phyloP scores from a whole-genome alignment of 208 protist genomes.

The Leptomonas seymouri region DNA sequence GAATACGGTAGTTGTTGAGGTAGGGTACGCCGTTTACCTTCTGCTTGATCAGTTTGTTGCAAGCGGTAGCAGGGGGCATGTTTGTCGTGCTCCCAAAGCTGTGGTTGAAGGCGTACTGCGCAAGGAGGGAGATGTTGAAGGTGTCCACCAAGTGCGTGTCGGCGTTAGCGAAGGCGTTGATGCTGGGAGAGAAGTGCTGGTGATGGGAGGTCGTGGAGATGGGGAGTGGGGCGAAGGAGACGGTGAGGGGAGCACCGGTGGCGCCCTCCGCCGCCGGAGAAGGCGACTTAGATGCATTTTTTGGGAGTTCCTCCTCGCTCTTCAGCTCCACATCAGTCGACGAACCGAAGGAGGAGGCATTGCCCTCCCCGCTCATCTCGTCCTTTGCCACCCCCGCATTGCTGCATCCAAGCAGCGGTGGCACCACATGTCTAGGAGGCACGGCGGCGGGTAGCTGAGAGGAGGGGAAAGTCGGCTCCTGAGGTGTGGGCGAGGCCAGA shows the following conservation, averaged over 20 bases:
- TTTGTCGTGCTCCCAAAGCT: constrained; percentile 14
- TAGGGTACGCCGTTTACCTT: constrained; percentile 23
- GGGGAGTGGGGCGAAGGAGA: neutral
- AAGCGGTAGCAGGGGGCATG: constrained; percentile 3
- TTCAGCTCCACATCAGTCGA: no score
- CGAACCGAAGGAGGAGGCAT: no score
- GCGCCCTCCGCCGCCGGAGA: no score
- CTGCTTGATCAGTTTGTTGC: neutral
- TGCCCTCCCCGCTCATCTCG: no score
- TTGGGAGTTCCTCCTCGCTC: no score
- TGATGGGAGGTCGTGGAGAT: neutral
- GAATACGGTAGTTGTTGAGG: constrained; percentile 76
- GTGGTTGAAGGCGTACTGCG: constrained; percentile 6
- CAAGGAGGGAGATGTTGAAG: constrained; percentile 4
- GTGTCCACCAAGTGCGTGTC: neutral
- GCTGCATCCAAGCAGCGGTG: no score
- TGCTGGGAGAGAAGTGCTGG: neutral
- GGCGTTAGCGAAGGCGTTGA: neutral
- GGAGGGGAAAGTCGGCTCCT: neutral
- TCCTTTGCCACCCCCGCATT: no score
- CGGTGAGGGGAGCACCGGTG: neutral
- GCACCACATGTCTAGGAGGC: no score
- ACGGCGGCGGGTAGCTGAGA: no score
- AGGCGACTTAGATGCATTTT: no score
- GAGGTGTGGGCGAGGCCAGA: neutral